Percentiles rank a stretch among this genome's conserved stretches.
Conservation (phyloP, 148 eudicot species). For the Spergularia marina region DNA sequence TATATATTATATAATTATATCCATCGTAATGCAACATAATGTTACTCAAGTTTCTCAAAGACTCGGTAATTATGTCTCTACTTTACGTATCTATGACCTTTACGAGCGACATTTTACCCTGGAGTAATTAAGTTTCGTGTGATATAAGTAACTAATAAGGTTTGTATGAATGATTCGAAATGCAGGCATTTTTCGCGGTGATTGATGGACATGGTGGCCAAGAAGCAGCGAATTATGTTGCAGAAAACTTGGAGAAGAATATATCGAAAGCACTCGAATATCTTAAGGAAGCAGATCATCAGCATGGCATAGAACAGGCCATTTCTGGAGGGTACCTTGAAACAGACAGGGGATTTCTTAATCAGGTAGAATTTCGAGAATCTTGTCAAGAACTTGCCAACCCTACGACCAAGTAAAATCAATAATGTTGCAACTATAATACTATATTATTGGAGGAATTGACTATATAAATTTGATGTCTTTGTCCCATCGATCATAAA, state of each 20-base stretch:
- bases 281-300: conserved; percentile 6
- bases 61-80: no score
- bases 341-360: conserved; percentile 53
- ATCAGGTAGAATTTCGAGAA: conserved; percentile 32
- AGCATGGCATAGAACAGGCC: conserved; percentile 37
- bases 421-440: not conserved
- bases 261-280: conserved; percentile 29
- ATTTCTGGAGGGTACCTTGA: conserved; percentile 37
- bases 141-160: not conserved
- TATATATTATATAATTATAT: not conserved
- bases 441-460: not conserved
- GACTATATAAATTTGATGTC: conserved; percentile 10
- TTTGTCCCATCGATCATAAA: not conserved
- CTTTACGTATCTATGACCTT: no score
- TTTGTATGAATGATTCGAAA: not conserved
- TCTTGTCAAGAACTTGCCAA: not conserved
- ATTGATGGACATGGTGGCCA: conserved; percentile 74
- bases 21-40: not conserved
- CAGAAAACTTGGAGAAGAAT: conserved; percentile 47
- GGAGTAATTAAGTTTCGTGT: not conserved
- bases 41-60: no score
- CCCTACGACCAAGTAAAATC: not conserved
- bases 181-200: conserved; percentile 62
- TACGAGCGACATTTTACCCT: no score
- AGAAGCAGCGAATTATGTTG: conserved; percentile 58